Conservation (phyloP, 495 filamentous ascomycete species). For the Echria macrotheca region DNA sequence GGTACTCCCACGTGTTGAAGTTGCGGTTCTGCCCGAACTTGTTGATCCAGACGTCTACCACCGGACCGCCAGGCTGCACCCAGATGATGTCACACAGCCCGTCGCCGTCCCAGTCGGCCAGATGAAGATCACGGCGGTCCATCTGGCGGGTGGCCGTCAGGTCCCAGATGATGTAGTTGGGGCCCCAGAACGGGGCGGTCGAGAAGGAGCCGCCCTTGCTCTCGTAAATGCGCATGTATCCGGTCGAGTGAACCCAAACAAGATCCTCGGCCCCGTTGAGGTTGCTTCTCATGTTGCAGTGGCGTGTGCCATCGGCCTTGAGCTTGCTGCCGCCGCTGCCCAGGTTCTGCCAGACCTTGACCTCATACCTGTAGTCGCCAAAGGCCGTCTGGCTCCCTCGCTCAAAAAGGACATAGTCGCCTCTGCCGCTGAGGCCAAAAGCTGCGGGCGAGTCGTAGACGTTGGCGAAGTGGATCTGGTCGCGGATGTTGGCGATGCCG, state of each 20-base stretch:
- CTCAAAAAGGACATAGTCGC: slow-evolving; percentile 7
- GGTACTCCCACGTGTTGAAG: background rate
- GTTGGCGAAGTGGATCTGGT: background rate
- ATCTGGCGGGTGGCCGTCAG: background rate
- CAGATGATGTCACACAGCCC: slow-evolving; percentile 25
- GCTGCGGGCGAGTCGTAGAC: background rate
- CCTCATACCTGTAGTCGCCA: background rate
- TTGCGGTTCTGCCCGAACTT: background rate
- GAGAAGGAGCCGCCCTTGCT: background rate
- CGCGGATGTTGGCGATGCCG: background rate
- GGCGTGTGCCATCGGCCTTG: slow-evolving; percentile 15
- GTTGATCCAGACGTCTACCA: slow-evolving; percentile 22
- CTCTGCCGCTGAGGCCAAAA: background rate
- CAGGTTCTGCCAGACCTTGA: background rate
- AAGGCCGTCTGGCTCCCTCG: no score
- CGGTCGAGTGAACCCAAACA: slow-evolving; percentile 28
- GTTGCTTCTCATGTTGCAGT: slow-evolving; percentile 20
- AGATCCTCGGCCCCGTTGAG: slow-evolving; percentile 40
- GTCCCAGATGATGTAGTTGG: slow-evolving; percentile 9
- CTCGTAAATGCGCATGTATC: slow-evolving; percentile 13
- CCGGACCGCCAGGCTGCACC: slow-evolving; percentile 15
- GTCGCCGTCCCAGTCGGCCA: slow-evolving; percentile 28
- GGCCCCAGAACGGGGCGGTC: slow-evolving; percentile 1
- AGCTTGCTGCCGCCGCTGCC: background rate
- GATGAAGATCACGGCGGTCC: slow-evolving; percentile 23